These are phyloP conservation scores for Hemerocallis citrina DNA, from an alignment of 106 monocot species.

Conservation along the genomic window DNA sequence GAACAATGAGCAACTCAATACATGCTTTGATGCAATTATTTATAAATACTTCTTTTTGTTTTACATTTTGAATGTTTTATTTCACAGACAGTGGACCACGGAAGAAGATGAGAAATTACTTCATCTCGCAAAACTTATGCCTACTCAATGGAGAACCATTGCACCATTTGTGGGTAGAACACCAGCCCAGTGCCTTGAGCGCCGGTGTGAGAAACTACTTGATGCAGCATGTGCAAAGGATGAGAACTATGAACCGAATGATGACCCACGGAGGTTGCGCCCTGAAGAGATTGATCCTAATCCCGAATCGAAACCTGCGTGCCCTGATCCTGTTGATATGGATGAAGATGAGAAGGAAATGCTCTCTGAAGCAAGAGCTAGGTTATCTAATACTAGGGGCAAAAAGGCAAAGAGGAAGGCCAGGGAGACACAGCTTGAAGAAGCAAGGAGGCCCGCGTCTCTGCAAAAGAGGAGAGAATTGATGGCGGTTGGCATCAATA, in stretches of 20 bases:
- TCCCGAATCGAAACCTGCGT: conserved; percentile 86
- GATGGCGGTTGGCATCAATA: conserved; percentile 87
- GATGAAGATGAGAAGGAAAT: conserved; percentile 98
- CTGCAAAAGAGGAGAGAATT: conserved; percentile 86
- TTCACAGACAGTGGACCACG: conserved; percentile 87
- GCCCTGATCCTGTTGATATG: conserved; percentile 97
- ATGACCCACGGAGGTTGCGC: conserved; percentile 79
- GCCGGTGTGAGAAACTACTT: conserved; percentile 75
- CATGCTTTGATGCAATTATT: too few relatives aligned
- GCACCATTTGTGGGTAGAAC: conserved; percentile 88
- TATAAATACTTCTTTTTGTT: too few relatives aligned
- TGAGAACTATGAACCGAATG: conserved; percentile 77
- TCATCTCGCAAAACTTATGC: conserved; percentile 95
- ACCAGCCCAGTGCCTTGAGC: conserved; percentile 88
- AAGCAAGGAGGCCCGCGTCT: conserved; percentile 88
- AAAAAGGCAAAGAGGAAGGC: conserved; percentile 96
- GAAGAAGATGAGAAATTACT: conserved; percentile 95
- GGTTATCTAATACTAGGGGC: conserved; percentile 80
- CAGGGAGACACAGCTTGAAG: conserved; percentile 90
- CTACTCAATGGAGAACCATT: conserved; percentile 94
- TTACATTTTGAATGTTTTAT: conserved; percentile 7
- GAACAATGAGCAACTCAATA: too few relatives aligned
- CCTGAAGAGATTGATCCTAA: conserved; percentile 96
- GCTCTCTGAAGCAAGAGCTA: conserved; percentile 93
- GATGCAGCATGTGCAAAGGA: conserved; percentile 87